Conservation (phyloP, 768 basidiomycete genomes). For the Pleurotus pulmonarius region DNA sequence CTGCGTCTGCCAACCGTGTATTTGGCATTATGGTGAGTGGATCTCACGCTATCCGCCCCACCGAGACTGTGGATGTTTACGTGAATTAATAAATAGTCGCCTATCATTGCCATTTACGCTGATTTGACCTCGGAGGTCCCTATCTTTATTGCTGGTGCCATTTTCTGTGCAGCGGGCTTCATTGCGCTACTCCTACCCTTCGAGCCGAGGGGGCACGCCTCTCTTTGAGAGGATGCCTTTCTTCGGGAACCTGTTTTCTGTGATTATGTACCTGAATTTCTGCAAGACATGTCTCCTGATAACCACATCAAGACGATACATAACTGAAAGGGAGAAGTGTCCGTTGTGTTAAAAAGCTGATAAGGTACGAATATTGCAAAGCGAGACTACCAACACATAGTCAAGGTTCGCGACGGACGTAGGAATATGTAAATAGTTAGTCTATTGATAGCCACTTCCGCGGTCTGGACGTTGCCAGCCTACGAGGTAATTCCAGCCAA, state of each 20-base stretch:
- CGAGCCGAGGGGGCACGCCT: slow-evolving; percentile 54
- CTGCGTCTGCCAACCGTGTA: slow-evolving; percentile 48
- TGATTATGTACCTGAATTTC: no score
- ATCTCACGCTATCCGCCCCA: background rate
- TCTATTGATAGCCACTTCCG: no score
- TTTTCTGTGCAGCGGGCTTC: slow-evolving; percentile 48
- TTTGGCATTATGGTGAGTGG: slow-evolving; percentile 54
- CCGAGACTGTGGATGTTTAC: background rate
- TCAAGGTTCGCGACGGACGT: no score
- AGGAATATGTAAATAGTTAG: no score
- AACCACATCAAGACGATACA: no score
- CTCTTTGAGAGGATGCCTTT: slow-evolving; percentile 25
- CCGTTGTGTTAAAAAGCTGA: no score
- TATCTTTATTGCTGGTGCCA: slow-evolving; percentile 49
- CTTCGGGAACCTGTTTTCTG: no score
- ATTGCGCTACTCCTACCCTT: slow-evolving; percentile 50
- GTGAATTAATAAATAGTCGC: slow-evolving; percentile 27
- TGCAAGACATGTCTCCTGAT: no score
- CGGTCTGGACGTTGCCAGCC: background rate
- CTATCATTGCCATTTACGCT: slow-evolving; percentile 47
- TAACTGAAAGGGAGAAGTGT: no score
- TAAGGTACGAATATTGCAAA: no score
- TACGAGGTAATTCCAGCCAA: slow-evolving; percentile 43
- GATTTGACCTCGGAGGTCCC: slow-evolving; percentile 45
- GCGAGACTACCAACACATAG: no score